Evolutionary conservation across 345 rosid genomes (phyloP), one percentile per base, ranked within the genome.

Genomic region (Sisymbrium altissimum): DNA sequence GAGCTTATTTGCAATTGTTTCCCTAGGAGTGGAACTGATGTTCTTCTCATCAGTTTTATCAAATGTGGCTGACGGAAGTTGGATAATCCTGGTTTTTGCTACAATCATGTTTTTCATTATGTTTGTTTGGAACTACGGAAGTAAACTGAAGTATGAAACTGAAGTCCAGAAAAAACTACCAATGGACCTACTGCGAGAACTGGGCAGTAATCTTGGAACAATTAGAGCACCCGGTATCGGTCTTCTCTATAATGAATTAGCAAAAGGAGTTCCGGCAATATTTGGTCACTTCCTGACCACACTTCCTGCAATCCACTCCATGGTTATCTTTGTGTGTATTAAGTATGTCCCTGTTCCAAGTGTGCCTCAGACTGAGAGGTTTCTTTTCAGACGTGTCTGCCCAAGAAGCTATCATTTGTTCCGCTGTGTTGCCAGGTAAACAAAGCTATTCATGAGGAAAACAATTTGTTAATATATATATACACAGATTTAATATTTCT

Each of bases 161-260:
- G 99, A 95, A 85, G 99, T 95, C 67, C 92, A 87, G 89, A 87
- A 90, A 78, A 95, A 90, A 82, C 62, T 95, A 80, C 84, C 98
- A 0, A 87, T 87, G 97, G 97, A 90, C 80, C 86, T 92, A 81
- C 83, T 90, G 83, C 85, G 94, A 52, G 91, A 92, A 81, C 79
- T 95, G 61, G 99, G 98, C 39, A 78, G 93, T 83, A 89, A 90
- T 70, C 98, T 95, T 30, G 99, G 99, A 69, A 95, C 99, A 11
- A 84, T 95, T 61, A 85, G 98, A 81, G 99, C 98, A 79, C 98
- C 99, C 8, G 98, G 99, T 50, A 95, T 95, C 65, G 99, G 97
- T 69, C 88, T 95, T 77, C 89, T 95, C 57, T 95, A 92, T 71
- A 95, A 92, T 55, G 97, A 95, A 80, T 83, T 95, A 77, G 98